phyloP scores from a whole-genome alignment of 2,329 filamentous ascomycete genomes.

The Neocatenulostroma microsporum region DNA sequence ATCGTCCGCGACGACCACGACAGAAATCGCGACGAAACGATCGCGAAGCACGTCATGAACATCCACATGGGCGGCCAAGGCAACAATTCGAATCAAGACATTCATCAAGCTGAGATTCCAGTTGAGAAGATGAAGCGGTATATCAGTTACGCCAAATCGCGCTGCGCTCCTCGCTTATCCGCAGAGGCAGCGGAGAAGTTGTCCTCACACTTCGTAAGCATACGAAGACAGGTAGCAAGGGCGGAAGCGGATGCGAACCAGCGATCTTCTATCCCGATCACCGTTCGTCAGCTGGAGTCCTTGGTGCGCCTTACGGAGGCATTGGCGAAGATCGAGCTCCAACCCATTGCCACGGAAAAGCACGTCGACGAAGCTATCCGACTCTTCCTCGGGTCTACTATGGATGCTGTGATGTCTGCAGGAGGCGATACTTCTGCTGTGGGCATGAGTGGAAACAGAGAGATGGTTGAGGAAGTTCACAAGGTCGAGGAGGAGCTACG shows the following conservation, averaged over 20 bases:
- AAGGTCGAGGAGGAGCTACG: constrained; percentile 85
- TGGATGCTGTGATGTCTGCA: constrained; percentile 69
- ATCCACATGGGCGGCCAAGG: constrained; percentile 90
- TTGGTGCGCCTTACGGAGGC: constrained; percentile 97
- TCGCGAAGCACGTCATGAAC: constrained; percentile 93
- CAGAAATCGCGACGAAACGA: constrained; percentile 78
- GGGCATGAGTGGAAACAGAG: constrained; percentile 66
- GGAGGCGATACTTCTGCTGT: constrained; percentile 62
- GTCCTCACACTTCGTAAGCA: constrained; percentile 93
- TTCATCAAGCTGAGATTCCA: constrained; percentile 68
- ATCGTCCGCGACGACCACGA: constrained; percentile 96
- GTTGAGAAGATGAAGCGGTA: constrained; percentile 98
- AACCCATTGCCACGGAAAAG: constrained; percentile 74
- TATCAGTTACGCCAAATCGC: constrained; percentile 94
- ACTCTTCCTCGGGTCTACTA: constrained; percentile 90
- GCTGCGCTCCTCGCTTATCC: constrained; percentile 85
- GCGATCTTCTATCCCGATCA: constrained; percentile 92
- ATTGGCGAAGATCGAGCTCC: constrained; percentile 81
- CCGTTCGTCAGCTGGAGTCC: constrained; percentile 90
- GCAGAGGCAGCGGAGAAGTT: constrained; percentile 90
- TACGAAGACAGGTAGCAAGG: constrained; percentile 86
- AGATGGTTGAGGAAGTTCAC: constrained; percentile 81
- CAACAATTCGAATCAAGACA: constrained; percentile 53
- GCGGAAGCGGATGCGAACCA: constrained; percentile 84
- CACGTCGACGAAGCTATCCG: constrained; percentile 98